Evolutionary conservation across 495 filamentous ascomycete genomes (phyloP).

Genomic region (Annulohypoxylon bovei): DNA sequence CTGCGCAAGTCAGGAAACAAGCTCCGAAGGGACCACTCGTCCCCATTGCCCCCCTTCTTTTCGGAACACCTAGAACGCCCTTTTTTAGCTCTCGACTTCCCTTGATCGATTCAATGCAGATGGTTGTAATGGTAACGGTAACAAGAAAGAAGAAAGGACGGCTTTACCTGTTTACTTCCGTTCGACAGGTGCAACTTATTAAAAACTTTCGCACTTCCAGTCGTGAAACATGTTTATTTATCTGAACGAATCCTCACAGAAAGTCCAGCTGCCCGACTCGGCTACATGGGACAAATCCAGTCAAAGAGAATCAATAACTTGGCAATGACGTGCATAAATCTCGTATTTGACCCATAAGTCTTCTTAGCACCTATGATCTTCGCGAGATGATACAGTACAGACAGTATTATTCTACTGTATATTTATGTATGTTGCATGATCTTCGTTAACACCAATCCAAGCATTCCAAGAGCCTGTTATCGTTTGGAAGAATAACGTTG

Average conservation of each 20-base stretch:
- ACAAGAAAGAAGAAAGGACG: background rate
- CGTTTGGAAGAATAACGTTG: background rate
- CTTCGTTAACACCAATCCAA: constrained; percentile 5
- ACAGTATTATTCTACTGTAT: constrained; percentile 15
- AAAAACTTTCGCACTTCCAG: background rate
- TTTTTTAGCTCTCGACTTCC: background rate
- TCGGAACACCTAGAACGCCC: background rate
- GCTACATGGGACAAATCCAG: constrained; percentile 6
- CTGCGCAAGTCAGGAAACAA: constrained; percentile 36
- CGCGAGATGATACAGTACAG: constrained; percentile 20
- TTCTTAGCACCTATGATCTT: constrained; percentile 34
- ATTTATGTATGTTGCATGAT: constrained; percentile 16
- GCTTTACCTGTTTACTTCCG: background rate
- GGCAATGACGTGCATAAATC: constrained; percentile 39
- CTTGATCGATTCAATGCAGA: constrained; percentile 22
- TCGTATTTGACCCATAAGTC: constrained; percentile 43
- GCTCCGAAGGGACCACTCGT: constrained; percentile 22
- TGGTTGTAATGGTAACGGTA: background rate
- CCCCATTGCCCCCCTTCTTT: constrained; percentile 13
- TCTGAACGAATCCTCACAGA: constrained; percentile 17
- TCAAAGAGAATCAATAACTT: constrained; percentile 24
- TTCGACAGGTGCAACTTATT: background rate
- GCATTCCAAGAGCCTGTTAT: constrained; percentile 13
- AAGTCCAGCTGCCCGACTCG: constrained; percentile 25
- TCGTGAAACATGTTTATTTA: constrained; percentile 17